Base-by-base conservation (phyloP, 345 rosid species). In the Lumnitzera racemosa region DNA sequence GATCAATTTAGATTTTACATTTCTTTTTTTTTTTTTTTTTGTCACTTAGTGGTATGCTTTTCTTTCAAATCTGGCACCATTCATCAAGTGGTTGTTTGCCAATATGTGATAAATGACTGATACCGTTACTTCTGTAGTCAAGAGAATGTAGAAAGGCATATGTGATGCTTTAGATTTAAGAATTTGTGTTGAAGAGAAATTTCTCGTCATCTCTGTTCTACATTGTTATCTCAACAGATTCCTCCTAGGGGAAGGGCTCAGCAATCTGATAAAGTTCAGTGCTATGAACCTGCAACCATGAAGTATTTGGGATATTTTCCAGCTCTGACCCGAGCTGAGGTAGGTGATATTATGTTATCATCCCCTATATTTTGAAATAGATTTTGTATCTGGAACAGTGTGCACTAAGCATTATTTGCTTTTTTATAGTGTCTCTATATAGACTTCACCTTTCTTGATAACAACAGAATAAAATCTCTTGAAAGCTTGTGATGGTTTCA, bases 271-370 rank as follows among this genome's bases (percentile, higher is more conserved):
- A 94, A 80, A 70, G 96, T 90, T 72, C 97, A 86, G 64, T 94
- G 99, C 72, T 94, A 94, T 55, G 99, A 94, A 71, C 99, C 99
- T 63, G 97, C 99, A 24, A 90, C 99, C 10, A 90, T 88, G 99
- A 94, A 83, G 62, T 94, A 94, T 79, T 74, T 94, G 72, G 99
- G 99, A 77, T 84, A 8, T 67, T 81, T 78, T 56, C 96, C 90
- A 2, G 96, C 96, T 49, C 71, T 90, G 61, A 81, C 88, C 0
- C 67, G 81, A 51, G 50, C 52, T 17, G 99, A 90, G 96, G 99
- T 94, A 74, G 67, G 84, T 62, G 53, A 46, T 48, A 17, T 49
- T 11, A 6, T 13, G 46, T 50, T 67, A n/a, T 25, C 27, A 13
- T 49, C 47, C 10, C 1, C 43, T 36, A 36, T 36, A 24, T 15